Conservation (phyloP, 1,284 basidiomycete genomes). For the Tilletia horrida region DNA sequence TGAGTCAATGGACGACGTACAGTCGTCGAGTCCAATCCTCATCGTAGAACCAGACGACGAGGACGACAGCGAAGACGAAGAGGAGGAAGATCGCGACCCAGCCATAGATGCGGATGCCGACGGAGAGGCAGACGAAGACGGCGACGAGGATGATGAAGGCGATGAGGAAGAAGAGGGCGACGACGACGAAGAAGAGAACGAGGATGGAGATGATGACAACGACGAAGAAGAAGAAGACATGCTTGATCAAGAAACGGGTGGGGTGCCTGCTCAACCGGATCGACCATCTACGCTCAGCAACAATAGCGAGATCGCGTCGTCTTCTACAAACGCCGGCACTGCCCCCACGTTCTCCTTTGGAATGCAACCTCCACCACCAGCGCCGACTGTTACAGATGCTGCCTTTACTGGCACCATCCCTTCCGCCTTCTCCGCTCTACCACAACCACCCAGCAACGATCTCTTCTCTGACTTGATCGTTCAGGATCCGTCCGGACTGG, state of each 20-base stretch:
- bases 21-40: neutral
- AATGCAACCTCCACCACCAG: neutral
- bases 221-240: neutral
- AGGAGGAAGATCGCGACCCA: neutral
- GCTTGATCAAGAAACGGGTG: neutral
- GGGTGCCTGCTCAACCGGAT: neutral
- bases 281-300: neutral
- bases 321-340: neutral
- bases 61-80: neutral
- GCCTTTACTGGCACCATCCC: too few species aligned
- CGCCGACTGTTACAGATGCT: neutral
- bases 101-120: neutral
- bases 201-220: neutral
- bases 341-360: neutral
- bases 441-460: neutral
- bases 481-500: neutral
- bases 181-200: neutral
- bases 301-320: too few species aligned
- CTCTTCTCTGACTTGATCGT: neutral
- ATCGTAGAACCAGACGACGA: neutral
- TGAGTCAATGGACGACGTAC: constrained; percentile 2
- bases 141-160: neutral
- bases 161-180: constrained; percentile 4
- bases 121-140: neutral
- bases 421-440: neutral